Percentiles rank a stretch among this genome's conserved stretches.
Conservation (phyloP, 2,329 filamentous ascomycete species). For the Aspergillus ochraceoroseus region DNA sequence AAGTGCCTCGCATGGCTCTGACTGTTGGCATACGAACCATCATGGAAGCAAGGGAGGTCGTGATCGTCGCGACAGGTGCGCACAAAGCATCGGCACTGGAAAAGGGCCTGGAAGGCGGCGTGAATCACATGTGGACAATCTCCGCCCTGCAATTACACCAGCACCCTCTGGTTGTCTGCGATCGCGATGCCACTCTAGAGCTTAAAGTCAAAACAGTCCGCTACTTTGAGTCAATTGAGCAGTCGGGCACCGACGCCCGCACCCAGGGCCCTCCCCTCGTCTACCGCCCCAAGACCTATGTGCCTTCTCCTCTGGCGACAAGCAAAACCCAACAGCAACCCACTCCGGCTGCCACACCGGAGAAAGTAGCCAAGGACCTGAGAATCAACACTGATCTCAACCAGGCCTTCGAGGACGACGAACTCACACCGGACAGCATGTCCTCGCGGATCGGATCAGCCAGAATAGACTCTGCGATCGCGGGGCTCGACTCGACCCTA, state of each 20-base stretch:
- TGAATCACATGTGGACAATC: constrained; percentile 89
- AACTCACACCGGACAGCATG: constrained; percentile 48
- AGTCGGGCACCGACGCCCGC: constrained; percentile 51
- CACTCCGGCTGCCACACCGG: constrained; percentile 28
- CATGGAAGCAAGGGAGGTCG: constrained; percentile 72
- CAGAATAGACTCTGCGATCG: constrained; percentile 44
- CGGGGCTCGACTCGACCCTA: constrained; percentile 40
- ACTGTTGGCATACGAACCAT: constrained; percentile 83
- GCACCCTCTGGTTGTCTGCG: constrained; percentile 75
- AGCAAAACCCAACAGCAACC: constrained; percentile 25
- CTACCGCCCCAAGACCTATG: constrained; percentile 37
- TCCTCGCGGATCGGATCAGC: constrained; percentile 46
- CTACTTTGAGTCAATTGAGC: constrained; percentile 69
- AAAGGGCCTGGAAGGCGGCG: constrained; percentile 71
- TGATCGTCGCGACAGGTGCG: constrained; percentile 74
- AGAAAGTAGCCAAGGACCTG: constrained; percentile 39
- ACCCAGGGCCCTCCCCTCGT: constrained; percentile 44
- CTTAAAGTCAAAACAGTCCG: constrained; percentile 69
- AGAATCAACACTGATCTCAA: constrained; percentile 44
- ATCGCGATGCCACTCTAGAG: constrained; percentile 72
- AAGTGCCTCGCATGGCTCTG: constrained; percentile 75
- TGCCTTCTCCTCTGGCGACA: constrained; percentile 27
- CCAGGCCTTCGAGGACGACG: constrained; percentile 38
- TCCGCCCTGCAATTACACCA: constrained; percentile 75
- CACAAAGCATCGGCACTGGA: constrained; percentile 77